A percentile compares a stretch with the other conserved stretches of the same genome.
These are phyloP conservation scores for Plectosphaerella cucumerina DNA, from an alignment of 2,329 filamentous ascomycete genomes.

Conservation along the genomic window DNA sequence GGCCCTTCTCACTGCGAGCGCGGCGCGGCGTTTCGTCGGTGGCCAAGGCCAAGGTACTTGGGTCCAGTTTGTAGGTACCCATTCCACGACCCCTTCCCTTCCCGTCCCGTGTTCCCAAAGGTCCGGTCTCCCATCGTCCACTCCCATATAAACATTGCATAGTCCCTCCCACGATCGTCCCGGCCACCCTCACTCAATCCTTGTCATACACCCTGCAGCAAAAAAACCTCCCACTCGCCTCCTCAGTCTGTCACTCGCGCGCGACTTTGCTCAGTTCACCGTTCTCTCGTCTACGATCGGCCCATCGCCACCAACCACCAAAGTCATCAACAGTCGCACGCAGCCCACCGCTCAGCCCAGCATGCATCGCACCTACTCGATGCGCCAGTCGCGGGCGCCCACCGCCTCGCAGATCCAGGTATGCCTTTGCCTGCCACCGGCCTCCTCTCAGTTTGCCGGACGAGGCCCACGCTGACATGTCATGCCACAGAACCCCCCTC, in stretches of 20 bases:
- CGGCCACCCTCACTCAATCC: neutral
- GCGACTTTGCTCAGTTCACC: neutral
- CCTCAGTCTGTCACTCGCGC: neutral
- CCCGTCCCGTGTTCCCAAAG: neutral
- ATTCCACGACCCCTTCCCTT: neutral
- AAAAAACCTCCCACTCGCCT: neutral
- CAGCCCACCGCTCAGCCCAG: neutral
- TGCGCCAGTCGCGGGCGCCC: slow-evolving; percentile 94
- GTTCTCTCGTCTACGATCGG: neutral
- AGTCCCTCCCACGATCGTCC: slow-evolving; percentile 1
- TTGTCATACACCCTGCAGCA: slow-evolving; percentile 9
- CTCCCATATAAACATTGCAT: slow-evolving; percentile 6
- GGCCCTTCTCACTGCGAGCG: neutral
- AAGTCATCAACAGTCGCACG: slow-evolving; percentile 15
- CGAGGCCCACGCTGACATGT: neutral
- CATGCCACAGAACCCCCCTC: slow-evolving; percentile 74
- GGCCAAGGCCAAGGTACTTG: neutral
- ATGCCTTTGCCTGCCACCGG: slow-evolving; percentile 19
- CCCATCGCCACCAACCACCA: neutral
- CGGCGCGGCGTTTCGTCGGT: no score
- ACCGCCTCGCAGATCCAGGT: slow-evolving; percentile 77
- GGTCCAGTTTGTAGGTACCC: neutral
- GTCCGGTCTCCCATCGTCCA: neutral
- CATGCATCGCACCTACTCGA: slow-evolving; percentile 99
- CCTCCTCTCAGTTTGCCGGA: neutral